A percentile compares a stretch with the other conserved stretches of the same genome.
phyloP scores from a whole-genome alignment of 1,139 yeast genomes.

The Zhuliangozyma parablackwelliae region DNA sequence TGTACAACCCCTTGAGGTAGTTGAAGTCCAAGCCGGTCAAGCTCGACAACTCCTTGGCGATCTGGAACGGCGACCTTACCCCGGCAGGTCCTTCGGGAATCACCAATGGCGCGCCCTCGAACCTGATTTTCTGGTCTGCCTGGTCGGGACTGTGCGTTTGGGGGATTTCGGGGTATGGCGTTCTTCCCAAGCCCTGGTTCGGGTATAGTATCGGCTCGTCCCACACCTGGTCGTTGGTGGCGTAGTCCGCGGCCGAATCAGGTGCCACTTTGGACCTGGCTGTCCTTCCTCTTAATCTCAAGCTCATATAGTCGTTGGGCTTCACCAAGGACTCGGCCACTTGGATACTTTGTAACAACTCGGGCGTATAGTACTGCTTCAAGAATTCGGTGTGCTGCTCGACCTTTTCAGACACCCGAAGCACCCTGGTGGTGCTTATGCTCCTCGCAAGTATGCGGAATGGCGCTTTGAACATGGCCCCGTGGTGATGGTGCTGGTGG shows the following conservation, averaged over 20 bases:
- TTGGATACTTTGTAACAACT: slow-evolving; percentile 72
- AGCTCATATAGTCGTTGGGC: slow-evolving; percentile 50
- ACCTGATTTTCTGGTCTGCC: slow-evolving; percentile 36
- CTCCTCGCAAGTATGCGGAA: too few relatives aligned
- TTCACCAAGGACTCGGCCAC: slow-evolving; percentile 72
- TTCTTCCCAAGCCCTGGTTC: slow-evolving; percentile 34
- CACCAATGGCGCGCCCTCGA: slow-evolving; percentile 16
- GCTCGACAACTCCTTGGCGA: slow-evolving; percentile 58
- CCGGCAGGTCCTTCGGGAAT: slow-evolving; percentile 11
- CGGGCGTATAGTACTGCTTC: slow-evolving; percentile 69
- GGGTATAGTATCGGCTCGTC: slow-evolving; percentile 45
- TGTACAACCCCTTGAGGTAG: slow-evolving; percentile 61
- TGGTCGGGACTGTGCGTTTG: slow-evolving; percentile 39
- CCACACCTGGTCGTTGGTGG: slow-evolving; percentile 41
- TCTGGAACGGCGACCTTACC: slow-evolving; percentile 18
- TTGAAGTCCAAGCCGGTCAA: slow-evolving; percentile 71
- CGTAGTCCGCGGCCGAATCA: slow-evolving; percentile 24
- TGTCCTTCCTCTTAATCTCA: slow-evolving; percentile 28
- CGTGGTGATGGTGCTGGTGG: too few relatives aligned
- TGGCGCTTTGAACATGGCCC: too few relatives aligned
- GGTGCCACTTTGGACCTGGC: slow-evolving; percentile 34
- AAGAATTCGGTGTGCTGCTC: slow-evolving; percentile 55
- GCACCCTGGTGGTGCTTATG: too few relatives aligned
- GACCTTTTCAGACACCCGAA: slow-evolving; percentile 11
- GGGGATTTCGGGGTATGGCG: slow-evolving; percentile 44